Conservation (phyloP, 2,329 filamentous ascomycete species). For the Colletotrichum aenigma region DNA sequence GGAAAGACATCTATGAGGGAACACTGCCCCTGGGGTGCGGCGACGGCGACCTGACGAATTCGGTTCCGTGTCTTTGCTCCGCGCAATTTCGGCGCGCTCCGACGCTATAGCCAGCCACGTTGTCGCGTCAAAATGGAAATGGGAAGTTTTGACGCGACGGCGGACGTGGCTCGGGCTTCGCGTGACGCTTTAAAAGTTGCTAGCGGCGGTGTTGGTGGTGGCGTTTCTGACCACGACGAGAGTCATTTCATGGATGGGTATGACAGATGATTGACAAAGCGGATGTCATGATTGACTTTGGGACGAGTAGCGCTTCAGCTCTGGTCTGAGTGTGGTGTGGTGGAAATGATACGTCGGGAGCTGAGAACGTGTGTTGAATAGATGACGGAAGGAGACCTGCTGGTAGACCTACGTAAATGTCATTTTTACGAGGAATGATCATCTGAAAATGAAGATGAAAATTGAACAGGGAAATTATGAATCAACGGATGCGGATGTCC, state of each 20-base stretch:
- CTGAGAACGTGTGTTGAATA: not conserved
- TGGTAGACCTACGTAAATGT: no score
- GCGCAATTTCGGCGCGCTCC: not conserved
- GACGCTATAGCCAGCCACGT: not conserved
- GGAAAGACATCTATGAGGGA: accelerated
- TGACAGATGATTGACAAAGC: not conserved
- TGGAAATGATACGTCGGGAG: not conserved
- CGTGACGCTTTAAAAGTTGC: not conserved
- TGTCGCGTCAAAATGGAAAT: not conserved
- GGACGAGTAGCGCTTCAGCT: not conserved
- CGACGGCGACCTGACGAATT: not conserved
- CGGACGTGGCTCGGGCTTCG: not conserved
- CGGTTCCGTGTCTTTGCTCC: not conserved
- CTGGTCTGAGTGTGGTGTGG: accelerated
- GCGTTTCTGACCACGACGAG: not conserved
- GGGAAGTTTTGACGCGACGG: not conserved
- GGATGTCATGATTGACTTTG: not conserved
- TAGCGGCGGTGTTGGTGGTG: not conserved
- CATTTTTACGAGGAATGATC: accelerated
- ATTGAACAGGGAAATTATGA: accelerated
- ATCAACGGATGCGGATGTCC: accelerated
- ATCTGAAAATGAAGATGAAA: not conserved
- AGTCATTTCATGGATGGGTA: not conserved
- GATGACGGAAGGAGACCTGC: accelerated
- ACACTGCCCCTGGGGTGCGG: not conserved